Evolutionary conservation across 805 yeast genomes (phyloP).

Genomic region (Saturnispora mendoncae): DNA sequence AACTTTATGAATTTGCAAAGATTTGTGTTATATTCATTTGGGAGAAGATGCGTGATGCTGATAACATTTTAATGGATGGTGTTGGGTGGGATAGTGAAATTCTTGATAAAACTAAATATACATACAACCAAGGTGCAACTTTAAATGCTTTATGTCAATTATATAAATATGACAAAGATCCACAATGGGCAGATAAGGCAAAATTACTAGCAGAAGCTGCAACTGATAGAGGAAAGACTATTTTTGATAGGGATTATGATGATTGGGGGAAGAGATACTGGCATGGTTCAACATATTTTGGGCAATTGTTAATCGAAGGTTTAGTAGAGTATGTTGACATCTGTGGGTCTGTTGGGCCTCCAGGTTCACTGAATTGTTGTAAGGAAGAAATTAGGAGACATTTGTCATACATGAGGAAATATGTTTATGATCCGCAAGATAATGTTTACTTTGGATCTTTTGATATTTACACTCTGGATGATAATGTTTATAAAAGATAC

Average conservation of each 20-base stretch:
- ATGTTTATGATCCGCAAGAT: slow-evolving; percentile 47
- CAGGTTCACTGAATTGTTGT: slow-evolving; percentile 25
- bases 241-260: slow-evolving; percentile 55
- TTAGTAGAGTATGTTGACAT: slow-evolving; percentile 47
- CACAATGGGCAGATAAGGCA: slow-evolving; percentile 41
- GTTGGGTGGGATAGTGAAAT: slow-evolving; percentile 36
- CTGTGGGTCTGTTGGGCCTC: slow-evolving; percentile 30
- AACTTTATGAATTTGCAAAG: slow-evolving; percentile 50
- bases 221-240: slow-evolving; percentile 43
- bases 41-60: slow-evolving; percentile 43
- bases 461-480: slow-evolving; percentile 47
- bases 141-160: slow-evolving; percentile 44
- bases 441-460: slow-evolving; percentile 53
- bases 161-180: slow-evolving; percentile 41
- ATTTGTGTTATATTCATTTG: slow-evolving; percentile 53
- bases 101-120: slow-evolving; percentile 47
- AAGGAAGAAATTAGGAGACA: slow-evolving; percentile 44
- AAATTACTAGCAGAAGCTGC: slow-evolving; percentile 49
- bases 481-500: slow-evolving; percentile 43
- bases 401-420: slow-evolving; percentile 47
- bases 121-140: slow-evolving; percentile 63
- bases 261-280: slow-evolving; percentile 47
- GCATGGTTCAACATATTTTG: slow-evolving; percentile 55
- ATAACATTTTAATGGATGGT: slow-evolving; percentile 55
- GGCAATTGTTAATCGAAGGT: slow-evolving; percentile 58